Base-by-base conservation (phyloP, 192 early-diverging fungal genomes). In the Helicostylum pulchrum region DNA sequence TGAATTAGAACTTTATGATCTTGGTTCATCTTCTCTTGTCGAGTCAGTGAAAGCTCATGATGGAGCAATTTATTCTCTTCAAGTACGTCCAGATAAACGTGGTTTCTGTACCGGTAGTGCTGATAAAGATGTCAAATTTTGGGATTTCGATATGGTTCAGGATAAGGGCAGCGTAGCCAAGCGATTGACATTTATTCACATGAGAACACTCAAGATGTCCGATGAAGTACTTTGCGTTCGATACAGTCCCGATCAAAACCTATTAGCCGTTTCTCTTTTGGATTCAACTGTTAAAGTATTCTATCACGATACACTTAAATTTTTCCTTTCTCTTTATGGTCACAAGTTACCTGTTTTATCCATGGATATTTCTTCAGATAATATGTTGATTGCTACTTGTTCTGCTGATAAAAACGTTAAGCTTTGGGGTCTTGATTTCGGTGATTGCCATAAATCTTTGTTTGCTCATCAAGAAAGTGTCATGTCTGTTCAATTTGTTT, bases 311-410 rank as follows among this genome's bases (percentile, higher is more conserved):
- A 89, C 95, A 17, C 89, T 99, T 65, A 99, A 97, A 72, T 97
- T 97, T 78, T 94, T 92, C 75, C 78, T 99, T 61, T 97, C 95
- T 6, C 80, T 99, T 12, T 99, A 99, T 73, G 97, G 97, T 8
- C 97, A 99, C 77, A 94, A 94, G 45, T 70, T 78, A 72, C 97
- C 97, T 5, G 95, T 97, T n/a, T 80, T 95, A 42, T 89, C 90
- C n/a, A 92, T 99, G 91, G 97, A 99, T 74, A 99, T 99, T 63
- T 96, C 97, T 10, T 94, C 90, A 2, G 97, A 99, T 76, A 90
- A 83, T 68, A 84, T 84, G 23, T 77, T 99, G 68, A 84, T 99
- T 65, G 90, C 90, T 12, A 99, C 96, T 0, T 92, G 88, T n/a
- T 95, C 93, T 4, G 90, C 94, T 0, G 97, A 99, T 80, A 98